phyloP scores from a whole-genome alignment of 23 red algal genomes.

The Agarophyton chilense region DNA sequence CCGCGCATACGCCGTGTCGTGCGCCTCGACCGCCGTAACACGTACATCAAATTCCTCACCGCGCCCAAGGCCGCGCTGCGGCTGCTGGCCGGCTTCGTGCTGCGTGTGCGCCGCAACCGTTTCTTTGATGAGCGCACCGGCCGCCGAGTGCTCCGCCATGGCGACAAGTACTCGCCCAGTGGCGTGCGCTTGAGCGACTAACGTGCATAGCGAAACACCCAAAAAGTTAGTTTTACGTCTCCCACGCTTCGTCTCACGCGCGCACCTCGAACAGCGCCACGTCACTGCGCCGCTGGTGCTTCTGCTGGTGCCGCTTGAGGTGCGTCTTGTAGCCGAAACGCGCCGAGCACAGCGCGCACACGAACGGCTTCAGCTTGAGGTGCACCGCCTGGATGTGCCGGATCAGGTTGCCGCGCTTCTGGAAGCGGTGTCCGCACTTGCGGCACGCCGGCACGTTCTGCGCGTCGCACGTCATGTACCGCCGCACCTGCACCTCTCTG shows the following conservation, averaged over 20 bases:
- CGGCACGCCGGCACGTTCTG: conserved; percentile 1
- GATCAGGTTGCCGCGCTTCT: conserved; percentile 49
- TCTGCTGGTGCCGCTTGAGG: conserved; percentile 57
- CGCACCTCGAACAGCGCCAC: background rate
- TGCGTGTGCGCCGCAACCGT: conserved; percentile 18
- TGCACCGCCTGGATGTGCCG: conserved; percentile 67
- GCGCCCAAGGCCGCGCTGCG: conserved; percentile 20
- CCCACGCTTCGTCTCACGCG: background rate
- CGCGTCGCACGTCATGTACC: conserved; percentile 27
- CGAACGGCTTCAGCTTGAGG: conserved; percentile 71
- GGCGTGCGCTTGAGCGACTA: background rate
- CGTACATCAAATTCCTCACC: conserved; percentile 57
- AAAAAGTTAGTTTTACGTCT: background rate
- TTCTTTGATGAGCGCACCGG: conserved; percentile 53
- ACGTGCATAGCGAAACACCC: too few relatives aligned
- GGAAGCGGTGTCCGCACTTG: conserved; percentile 52
- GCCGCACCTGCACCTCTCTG: background rate
- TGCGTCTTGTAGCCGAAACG: conserved; percentile 71
- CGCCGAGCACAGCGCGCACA: conserved; percentile 34
- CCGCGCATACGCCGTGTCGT: conserved; percentile 56
- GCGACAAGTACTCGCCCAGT: background rate
- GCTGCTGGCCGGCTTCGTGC: conserved; percentile 33
- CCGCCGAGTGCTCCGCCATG: background rate
- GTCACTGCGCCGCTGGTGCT: background rate
- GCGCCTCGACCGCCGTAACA: background rate